These are phyloP conservation scores for Infundibulicybe gibba DNA, from an alignment of 768 basidiomycete genomes.

Conservation along the genomic window DNA sequence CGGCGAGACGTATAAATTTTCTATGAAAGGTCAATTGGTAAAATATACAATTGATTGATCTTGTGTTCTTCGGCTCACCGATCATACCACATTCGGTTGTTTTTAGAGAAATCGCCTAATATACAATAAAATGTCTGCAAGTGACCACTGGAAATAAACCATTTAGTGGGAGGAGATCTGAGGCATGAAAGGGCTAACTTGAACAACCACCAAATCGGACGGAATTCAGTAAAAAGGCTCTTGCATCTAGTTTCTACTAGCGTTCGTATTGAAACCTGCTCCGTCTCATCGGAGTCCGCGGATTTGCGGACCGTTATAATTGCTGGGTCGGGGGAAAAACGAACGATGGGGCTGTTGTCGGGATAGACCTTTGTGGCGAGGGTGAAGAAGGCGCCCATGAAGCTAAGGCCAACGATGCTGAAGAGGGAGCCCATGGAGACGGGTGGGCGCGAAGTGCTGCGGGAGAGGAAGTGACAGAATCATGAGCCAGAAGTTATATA, in stretches of 20 bases:
- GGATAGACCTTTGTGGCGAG: constrained; percentile 11
- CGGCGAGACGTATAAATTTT: constrained; percentile 46
- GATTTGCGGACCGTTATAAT: constrained; percentile 27
- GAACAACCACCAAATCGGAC: constrained; percentile 46
- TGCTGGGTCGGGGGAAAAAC: constrained; percentile 37
- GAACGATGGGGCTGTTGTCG: constrained; percentile 23
- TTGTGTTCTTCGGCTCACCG: constrained; percentile 30
- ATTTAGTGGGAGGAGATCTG: not conserved
- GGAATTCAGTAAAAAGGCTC: constrained; percentile 38
- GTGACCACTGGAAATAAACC: constrained; percentile 43
- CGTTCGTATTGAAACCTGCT: constrained; percentile 32
- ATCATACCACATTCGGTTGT: constrained; percentile 52
- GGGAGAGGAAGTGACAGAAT: constrained; percentile 1
- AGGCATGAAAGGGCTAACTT: constrained; percentile 27
- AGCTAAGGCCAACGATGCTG: constrained; percentile 20
- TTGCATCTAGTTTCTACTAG: constrained; percentile 39
- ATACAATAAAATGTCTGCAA: constrained; percentile 61
- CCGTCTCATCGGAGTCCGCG: constrained; percentile 24
- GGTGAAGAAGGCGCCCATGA: constrained; percentile 32
- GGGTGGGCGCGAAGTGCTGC: not conserved
- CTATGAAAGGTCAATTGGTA: constrained; percentile 16
- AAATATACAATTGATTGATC: not conserved
- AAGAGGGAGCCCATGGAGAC: constrained; percentile 23
- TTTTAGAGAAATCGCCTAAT: constrained; percentile 55
- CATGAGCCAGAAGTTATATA: not conserved